Evolutionary conservation across 2,329 filamentous ascomycete genomes (phyloP).

Genomic region (Nemania sp.): DNA sequence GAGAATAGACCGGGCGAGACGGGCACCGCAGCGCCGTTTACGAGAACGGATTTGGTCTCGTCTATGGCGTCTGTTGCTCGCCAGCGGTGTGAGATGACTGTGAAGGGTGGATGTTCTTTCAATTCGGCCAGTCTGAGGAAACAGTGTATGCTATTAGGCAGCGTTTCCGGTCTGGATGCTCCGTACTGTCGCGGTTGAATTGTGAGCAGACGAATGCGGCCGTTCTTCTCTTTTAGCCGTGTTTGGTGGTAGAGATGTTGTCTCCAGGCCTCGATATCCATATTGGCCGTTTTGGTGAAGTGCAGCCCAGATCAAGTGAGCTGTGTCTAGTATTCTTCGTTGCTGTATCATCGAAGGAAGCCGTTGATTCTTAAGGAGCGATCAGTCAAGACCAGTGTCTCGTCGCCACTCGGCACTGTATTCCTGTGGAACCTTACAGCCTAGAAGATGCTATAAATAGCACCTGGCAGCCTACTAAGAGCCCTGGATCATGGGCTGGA

Average conservation of each 20-base stretch:
- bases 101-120: constrained; percentile 25
- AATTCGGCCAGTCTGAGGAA: constrained; percentile 29
- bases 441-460: too few species aligned
- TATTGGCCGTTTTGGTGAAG: constrained; percentile 9
- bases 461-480: too few species aligned
- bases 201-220: constrained; percentile 31
- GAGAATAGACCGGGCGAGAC: constrained; percentile 23
- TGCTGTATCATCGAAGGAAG: too few species aligned
- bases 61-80: constrained; percentile 16
- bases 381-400: too few species aligned
- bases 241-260: constrained; percentile 31
- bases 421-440: too few species aligned
- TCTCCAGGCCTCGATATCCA: constrained; percentile 23
- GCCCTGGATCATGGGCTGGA: too few species aligned
- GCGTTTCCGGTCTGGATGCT: constrained; percentile 19
- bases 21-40: constrained; percentile 27
- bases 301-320: background rate
- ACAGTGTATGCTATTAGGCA: constrained; percentile 25
- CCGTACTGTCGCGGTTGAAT: constrained; percentile 30
- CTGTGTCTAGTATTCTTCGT: background rate
- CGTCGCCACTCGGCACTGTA: too few species aligned
- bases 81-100: constrained; percentile 27
- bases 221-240: constrained; percentile 28
- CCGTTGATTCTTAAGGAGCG: too few species aligned
- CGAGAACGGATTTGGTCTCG: constrained; percentile 23